Base-by-base conservation (phyloP, 2,329 filamentous ascomycete genomes). In the Cladophialophora chaetospira region DNA sequence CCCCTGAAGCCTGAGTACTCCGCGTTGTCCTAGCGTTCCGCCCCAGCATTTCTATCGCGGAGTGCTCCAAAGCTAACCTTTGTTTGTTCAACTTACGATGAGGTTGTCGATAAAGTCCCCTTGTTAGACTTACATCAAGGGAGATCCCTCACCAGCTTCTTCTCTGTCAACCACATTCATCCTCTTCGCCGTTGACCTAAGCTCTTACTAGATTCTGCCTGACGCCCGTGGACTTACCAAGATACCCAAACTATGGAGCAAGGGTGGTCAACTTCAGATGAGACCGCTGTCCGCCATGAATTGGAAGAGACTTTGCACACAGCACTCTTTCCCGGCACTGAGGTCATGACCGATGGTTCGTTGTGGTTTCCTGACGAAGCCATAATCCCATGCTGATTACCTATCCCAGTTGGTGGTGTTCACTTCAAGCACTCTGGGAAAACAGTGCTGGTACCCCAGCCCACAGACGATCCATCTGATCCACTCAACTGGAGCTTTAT, bases 381-480 rank as follows among this genome's bases (percentile, higher is more conserved):
- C n/a, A n/a, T n/a, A 21, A 54, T 23, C 15, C 28, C 29, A 5
- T 36, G n/a, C 51, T 48, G 17, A 48, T 28, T 35, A 19, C 19
- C 25, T 15, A 44, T 26, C 36, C 35, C 29, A 56, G 53, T 56
- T 19, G 53, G 53, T 4, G 23, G 29, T 44, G 50, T 49, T 4
- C 53, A 62, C 17, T 63, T 71, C 10, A 70, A 72, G 47, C 68
- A 65, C 15, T 63, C 68, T 3, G 71, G 70, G 4, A 76, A 86
- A 48, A 71, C 63, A 1, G 63, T 73, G 38, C 66, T 74, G 5
- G 69, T 73, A 11, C 71, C 72, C 0, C 72, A 74, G 43, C 72
- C 72, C 2, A 69, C 63, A 13, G 65, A 71, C 44, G 69, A 72
- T 28, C 70, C 72, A 0, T 64, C 71, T 40, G 73, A 76, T 61